Percentiles rank a stretch among this genome's conserved stretches.
Conservation (phyloP, 83 land plant genomes). For the Thuja plicata region DNA sequence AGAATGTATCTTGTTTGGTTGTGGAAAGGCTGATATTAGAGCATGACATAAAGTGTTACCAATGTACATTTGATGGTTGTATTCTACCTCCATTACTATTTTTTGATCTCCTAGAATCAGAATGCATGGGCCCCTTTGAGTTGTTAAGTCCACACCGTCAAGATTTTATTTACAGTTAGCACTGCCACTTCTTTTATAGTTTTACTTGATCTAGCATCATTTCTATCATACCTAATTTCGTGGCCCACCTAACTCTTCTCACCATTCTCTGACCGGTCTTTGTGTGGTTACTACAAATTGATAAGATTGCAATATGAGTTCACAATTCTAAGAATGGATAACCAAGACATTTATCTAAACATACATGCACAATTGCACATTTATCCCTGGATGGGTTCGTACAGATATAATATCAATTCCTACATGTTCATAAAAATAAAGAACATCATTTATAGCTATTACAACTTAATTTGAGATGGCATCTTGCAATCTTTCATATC, state of each 20-base stretch:
- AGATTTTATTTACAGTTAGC: no score
- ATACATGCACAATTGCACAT: background rate
- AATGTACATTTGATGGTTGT: no score
- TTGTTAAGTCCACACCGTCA: no score
- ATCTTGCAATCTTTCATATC: constrained; percentile 38
- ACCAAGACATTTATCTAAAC: no score
- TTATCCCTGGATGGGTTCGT: background rate
- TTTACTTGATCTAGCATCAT: constrained; percentile 14
- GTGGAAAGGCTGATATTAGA: no score
- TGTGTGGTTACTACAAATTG: constrained; percentile 25
- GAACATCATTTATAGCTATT: constrained; percentile 84
- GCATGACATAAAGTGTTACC: no score
- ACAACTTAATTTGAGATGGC: constrained; percentile 78
- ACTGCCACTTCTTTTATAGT: no score
- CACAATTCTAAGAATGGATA: background rate
- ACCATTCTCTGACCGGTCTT: constrained; percentile 9
- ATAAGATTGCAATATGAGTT: background rate
- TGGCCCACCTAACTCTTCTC: constrained; percentile 26
- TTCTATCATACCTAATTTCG: constrained; percentile 38
- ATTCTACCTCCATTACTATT: no score
- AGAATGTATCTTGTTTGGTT: no score
- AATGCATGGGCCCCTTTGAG: no score
- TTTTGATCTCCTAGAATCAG: no score
- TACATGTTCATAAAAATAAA: constrained; percentile 97
- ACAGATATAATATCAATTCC: background rate